Base-by-base conservation (phyloP, 2,329 filamentous ascomycete genomes). In the Pseudocercospora eumusae region DNA sequence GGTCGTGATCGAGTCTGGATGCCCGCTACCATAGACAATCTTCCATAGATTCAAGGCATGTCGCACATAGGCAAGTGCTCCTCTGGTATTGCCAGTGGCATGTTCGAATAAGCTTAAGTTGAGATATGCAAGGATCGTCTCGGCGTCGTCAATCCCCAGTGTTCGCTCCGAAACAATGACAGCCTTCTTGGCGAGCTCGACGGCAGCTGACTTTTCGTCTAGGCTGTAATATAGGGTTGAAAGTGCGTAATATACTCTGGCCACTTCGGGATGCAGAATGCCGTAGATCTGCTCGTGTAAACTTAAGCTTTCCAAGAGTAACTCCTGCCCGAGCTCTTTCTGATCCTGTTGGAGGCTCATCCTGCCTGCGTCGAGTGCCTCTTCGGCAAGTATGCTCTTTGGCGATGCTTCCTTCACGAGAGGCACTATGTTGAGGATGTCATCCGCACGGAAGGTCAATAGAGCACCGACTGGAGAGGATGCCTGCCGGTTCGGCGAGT, bases 271-370 rank as follows among this genome's bases (percentile, higher is more conserved):
- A 75, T 99, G 95, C 25, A 99, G 83, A 61, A 98, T 96, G 64
- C 95, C 95, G 73, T 99, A 99, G 69, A 99, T 98, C 77, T 99
- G 95, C 82, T 99, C 95, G 73, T 99, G 93, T 47, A 99, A 82
- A 50, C 95, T 96, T 64, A 99, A 81, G 40, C 93, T 97, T 78
- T 99, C 95, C n/a, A 98, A 81, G 28, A 99, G 85, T 60, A 99
- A 84, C 77, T 99, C 95, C 77, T 97, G 93, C 44, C 95, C 95
- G 50, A 99, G 86, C 78, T 97, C 95, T 80, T 91, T 93, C 81
- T 99, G 92, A 75, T 91, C 89, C 75, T 98, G 93, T 70, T 95
- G 86, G 64, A 99, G 88, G n/a, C 93, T 97, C 74, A 99, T 93
- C 57, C 93, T 91, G 23, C 95, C 95, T 61, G 93, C 95, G 77